Conservation (phyloP, 2,329 filamentous ascomycete genomes). For the Magnaporthiopsis incrustans region DNA sequence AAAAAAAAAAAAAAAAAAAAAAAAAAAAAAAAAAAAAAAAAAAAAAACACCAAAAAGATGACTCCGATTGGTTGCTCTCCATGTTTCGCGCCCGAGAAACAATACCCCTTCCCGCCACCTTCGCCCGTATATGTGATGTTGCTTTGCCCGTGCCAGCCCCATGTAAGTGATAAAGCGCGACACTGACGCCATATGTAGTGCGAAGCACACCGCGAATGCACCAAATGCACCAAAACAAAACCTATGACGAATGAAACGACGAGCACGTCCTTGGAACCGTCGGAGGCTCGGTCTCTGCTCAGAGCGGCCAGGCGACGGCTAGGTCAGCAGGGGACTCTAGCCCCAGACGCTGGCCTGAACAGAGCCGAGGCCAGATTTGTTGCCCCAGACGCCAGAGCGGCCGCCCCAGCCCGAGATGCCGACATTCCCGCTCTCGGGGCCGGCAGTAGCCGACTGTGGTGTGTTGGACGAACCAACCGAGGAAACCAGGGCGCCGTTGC, state of each 20-base stretch:
- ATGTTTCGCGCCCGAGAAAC: no score
- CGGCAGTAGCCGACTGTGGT: slow-evolving; percentile 44
- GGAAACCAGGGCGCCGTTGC: slow-evolving; percentile 20
- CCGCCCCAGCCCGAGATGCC: slow-evolving; percentile 62
- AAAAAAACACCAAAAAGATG: no score
- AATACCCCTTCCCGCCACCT: neutral
- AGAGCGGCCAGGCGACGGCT: no score
- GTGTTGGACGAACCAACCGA: no score
- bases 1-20: no score
- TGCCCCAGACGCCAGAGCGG: slow-evolving; percentile 71
- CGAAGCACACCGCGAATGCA: neutral
- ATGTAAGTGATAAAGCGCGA: neutral
- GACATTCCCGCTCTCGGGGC: slow-evolving; percentile 32
- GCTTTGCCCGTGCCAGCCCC: slow-evolving; percentile 5
- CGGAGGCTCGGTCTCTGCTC: no score
- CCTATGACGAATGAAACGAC: neutral
- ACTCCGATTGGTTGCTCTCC: no score
- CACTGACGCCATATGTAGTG: slow-evolving; percentile 5
- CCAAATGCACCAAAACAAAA: neutral
- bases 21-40: no score
- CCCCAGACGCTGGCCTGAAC: slow-evolving; percentile 94
- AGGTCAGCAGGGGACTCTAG: slow-evolving; percentile 31
- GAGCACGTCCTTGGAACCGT: neutral
- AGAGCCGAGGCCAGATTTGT: slow-evolving; percentile 64
- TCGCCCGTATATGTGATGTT: slow-evolving; percentile 4